Evolutionary conservation across 495 filamentous ascomycete genomes (phyloP), one percentile per base, ranked within the genome.

Genomic region (Aspergillus leporis): DNA sequence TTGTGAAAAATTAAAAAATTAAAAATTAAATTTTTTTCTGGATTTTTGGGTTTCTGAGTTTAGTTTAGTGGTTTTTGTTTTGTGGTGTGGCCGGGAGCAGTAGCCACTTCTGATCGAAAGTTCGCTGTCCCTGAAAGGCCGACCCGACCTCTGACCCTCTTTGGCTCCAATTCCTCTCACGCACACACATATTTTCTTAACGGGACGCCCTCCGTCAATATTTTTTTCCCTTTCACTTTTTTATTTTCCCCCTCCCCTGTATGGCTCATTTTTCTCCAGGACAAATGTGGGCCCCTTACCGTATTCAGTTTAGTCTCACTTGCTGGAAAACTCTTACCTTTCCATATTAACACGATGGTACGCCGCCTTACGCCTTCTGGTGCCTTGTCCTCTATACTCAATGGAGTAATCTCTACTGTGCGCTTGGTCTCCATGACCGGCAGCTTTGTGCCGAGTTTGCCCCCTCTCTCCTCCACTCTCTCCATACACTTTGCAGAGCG

Each of bases 371-470:
- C 63, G 60, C 62, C 54, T n/a, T 55, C 43, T 59, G 21, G 53
- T 51, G 58, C 54, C 53, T 58, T 51, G 18, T 55, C 51, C 36
- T 58, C 52, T 46, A 55, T 53, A 25, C 61, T 60, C 32, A 46
- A 64, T 60, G 54, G 61, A 31, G 58, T 58, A 58, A 63, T 60
- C 57, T 58, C 47, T 59, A 36, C 56, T 55, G 23, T 52, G 30
- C 47, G 49, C 53, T 56, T 50, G 45, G 31, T 40, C 49, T 40
- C 56, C 50, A 55, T 62, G 53, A 64, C 59, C 66, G 66, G 66
- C 66, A 65, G 66, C 62, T 46, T 34, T 61, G 66, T 68, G 66
- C 66, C 66, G 66, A 68, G 60, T 67, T 65, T 46, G 59, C 61
- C 65, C 61, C 61, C 62, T 30, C 52, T 43, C 53, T 28, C 25